Evolutionary conservation across 2,329 filamentous ascomycete species (phyloP).

Genomic region (Falciphora oryzae): DNA sequence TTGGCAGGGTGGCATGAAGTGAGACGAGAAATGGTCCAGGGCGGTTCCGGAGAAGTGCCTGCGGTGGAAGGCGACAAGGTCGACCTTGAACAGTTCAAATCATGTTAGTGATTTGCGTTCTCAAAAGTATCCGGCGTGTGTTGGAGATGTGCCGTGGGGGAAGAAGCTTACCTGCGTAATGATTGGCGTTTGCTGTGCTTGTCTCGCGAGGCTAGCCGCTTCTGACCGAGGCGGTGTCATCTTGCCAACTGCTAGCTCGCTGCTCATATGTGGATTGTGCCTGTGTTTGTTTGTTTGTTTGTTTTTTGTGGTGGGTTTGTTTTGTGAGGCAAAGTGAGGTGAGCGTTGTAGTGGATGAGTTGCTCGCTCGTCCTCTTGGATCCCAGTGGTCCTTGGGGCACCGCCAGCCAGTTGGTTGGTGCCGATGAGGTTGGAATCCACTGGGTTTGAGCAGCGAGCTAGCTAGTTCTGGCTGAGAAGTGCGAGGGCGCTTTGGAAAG

Average conservation of each 20-base stretch:
- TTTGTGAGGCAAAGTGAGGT: background rate
- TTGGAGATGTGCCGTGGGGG: no score
- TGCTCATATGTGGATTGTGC: background rate
- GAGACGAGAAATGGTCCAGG: slow-evolving; percentile 37
- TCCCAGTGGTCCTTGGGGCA: background rate
- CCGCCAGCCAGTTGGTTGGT: background rate
- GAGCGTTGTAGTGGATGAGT: background rate
- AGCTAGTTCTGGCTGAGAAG: slow-evolving; percentile 36
- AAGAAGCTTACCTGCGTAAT: slow-evolving; percentile 30
- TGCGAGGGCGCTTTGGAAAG: slow-evolving; percentile 57
- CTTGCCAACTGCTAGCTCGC: background rate
- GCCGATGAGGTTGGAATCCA: background rate
- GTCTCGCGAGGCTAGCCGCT: background rate
- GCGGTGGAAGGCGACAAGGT: slow-evolving; percentile 52
- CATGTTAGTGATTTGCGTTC: background rate
- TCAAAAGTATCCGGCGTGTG: background rate
- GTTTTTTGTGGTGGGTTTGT: background rate
- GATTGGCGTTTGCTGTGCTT: slow-evolving; percentile 20
- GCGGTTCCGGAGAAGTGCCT: slow-evolving; percentile 51
- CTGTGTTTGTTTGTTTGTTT: background rate
- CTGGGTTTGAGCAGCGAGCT: background rate
- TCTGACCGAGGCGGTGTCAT: background rate
- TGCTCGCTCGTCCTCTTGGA: background rate
- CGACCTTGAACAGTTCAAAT: slow-evolving; percentile 39
- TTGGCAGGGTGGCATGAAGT: slow-evolving; percentile 34